phyloP scores from a whole-genome alignment of 2,329 filamentous ascomycete species.

The Ilyonectria mors-panacis region DNA sequence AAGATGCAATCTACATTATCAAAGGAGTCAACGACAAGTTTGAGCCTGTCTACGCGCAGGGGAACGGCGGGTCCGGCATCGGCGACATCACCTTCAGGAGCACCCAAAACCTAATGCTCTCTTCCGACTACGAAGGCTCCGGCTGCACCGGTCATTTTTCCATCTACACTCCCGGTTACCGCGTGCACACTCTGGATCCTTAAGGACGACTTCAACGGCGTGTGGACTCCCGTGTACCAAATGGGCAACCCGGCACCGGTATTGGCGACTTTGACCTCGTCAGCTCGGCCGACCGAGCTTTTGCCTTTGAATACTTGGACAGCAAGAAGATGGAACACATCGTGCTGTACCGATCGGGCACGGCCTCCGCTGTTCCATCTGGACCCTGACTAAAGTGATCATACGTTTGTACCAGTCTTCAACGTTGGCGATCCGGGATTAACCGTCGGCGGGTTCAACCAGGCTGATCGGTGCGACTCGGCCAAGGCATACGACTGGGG shows the following conservation, averaged over 20 bases:
- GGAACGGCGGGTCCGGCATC: no score
- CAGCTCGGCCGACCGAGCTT: slow-evolving; percentile 14
- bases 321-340: slow-evolving; percentile 18
- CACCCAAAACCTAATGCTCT: no score
- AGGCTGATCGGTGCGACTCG: no score
- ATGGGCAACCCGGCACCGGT: slow-evolving; percentile 15
- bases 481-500: no score
- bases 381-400: no score
- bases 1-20: no score
- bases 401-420: no score
- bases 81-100: no score
- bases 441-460: no score
- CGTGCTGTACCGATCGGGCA: slow-evolving; percentile 5
- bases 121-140: neutral
- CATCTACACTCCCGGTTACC: slow-evolving; percentile 12
- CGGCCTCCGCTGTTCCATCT: neutral
- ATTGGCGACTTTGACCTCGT: slow-evolving; percentile 21
- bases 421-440: no score
- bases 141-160: slow-evolving; percentile 14
- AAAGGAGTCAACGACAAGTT: no score
- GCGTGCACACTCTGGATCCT: slow-evolving; percentile 22
- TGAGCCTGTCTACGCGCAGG: no score
- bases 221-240: slow-evolving; percentile 16
- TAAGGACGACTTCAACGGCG: neutral
- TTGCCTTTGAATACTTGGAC: slow-evolving; percentile 18